Conservation (phyloP, 2,329 filamentous ascomycete species). For the Aspergillus alliaceus region DNA sequence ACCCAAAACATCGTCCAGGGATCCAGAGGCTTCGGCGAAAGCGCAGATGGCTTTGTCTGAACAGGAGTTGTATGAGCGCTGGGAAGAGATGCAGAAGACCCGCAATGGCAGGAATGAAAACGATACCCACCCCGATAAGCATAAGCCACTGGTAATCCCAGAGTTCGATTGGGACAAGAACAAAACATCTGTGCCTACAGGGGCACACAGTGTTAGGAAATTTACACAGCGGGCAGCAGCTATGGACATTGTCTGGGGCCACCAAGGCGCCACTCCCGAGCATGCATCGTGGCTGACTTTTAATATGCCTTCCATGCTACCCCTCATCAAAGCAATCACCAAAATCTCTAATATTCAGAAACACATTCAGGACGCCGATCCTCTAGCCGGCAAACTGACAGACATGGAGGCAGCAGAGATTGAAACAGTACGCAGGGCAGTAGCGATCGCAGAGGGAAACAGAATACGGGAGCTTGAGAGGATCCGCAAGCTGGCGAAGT, state of each 20-base stretch:
- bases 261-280: conserved; percentile 21
- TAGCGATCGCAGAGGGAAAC: conserved; percentile 19
- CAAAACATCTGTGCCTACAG: conserved; percentile 15
- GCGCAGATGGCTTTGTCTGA: conserved; percentile 16
- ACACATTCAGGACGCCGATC: conserved; percentile 12
- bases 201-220: conserved; percentile 17
- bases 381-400: conserved; percentile 9
- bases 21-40: conserved; percentile 13
- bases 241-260: conserved; percentile 22
- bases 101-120: neutral
- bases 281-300: conserved; percentile 26
- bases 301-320: conserved; percentile 13
- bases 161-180: conserved; percentile 19
- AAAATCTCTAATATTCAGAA: conserved; percentile 17
- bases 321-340: conserved; percentile 25
- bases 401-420: conserved; percentile 22
- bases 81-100: neutral
- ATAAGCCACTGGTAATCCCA: conserved; percentile 3
- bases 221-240: conserved; percentile 20
- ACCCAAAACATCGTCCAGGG: neutral
- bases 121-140: neutral
- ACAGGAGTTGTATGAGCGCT: conserved; percentile 10
- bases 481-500: conserved; percentile 13
- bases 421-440: conserved; percentile 19
- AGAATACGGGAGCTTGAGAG: conserved; percentile 19